Conservation (phyloP, 2,329 filamentous ascomycete species). For the Aspergillus novofumigatus region DNA sequence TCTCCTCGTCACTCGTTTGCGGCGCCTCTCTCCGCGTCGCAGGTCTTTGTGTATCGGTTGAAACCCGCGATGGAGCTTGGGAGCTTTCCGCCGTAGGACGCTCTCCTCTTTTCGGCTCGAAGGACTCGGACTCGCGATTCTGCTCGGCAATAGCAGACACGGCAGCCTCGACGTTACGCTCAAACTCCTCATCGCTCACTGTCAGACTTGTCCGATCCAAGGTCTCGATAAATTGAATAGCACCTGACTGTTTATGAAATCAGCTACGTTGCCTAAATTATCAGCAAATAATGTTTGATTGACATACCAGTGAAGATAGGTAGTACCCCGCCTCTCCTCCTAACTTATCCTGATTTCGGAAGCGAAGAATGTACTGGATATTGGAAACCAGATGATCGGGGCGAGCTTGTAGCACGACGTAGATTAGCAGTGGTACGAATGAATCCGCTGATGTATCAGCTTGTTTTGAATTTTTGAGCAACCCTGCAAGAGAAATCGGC, state of each 20-base stretch:
- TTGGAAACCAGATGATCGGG: constrained; percentile 95
- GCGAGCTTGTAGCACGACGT: constrained; percentile 89
- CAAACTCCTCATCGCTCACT: constrained; percentile 91
- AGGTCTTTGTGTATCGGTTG: constrained; percentile 57
- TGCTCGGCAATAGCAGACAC: constrained; percentile 94
- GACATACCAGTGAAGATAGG: constrained; percentile 76
- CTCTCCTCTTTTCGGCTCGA: constrained; percentile 37
- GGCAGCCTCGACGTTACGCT: constrained; percentile 90
- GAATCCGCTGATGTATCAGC: constrained; percentile 89
- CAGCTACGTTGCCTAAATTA: not conserved
- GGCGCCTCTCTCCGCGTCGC: constrained; percentile 30
- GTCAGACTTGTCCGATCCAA: constrained; percentile 91
- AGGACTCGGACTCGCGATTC: constrained; percentile 60
- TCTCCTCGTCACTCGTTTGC: constrained; percentile 60
- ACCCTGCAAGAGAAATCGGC: constrained; percentile 48
- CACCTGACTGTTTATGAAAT: constrained; percentile 51
- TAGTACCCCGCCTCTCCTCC: constrained; percentile 98
- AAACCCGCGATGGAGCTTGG: constrained; percentile 58
- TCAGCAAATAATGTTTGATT: not conserved
- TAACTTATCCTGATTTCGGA: constrained; percentile 95
- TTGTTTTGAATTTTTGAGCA: constrained; percentile 84
- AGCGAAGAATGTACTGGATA: constrained; percentile 94
- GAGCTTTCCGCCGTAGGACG: constrained; percentile 50
- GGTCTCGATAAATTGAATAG: constrained; percentile 93
- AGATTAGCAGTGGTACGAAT: constrained; percentile 92